Base-by-base conservation (phyloP, 2,329 filamentous ascomycete species). In the Beauveria caledonica region DNA sequence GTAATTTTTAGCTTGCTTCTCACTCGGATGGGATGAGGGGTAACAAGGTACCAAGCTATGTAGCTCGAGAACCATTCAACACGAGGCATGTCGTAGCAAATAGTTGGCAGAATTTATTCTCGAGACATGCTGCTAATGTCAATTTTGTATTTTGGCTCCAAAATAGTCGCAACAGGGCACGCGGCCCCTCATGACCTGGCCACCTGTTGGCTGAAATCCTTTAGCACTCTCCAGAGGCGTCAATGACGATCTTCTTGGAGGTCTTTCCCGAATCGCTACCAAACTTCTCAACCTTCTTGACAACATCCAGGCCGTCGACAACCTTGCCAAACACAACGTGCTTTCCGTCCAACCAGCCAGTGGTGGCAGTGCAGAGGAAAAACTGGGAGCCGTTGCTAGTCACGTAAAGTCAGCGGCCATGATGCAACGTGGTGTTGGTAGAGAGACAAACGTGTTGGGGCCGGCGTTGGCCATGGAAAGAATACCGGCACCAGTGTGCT, bases 311-410 rank as follows among this genome's bases (percentile, higher is more conserved):
- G 27, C 60, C 60, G 1, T 77, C 76, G 55, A 74, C 73, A 40
- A 90, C 86, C 76, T 86, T 78, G 71, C 88, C 88, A 76, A 89
- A 89, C 72, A 89, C 86, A 74, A 88, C 86, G 80, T 91, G 88
- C 74, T 86, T 86, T 71, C 81, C 82, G 72, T 91, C 83, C 66
- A 91, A 80, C 80, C 93, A 92, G 62, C 86, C 84, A 56, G 91
- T 96, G 59, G 84, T 81, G 53, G 93, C 89, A 58, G 91, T 96
- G 67, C 91, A 96, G 71, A 96, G 80, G 81, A 96, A 96, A 82
- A 96, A 96, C 76, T 96, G 91, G 57, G 88, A 92, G 69, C 92
- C 92, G 77, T 96, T 96, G 73, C 91, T 94, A 64, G 77, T 79
- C 8, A 79, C 80, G 33, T 21, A 8, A 2, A 11, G 48, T 61